Evolutionary conservation across 192 early-diverging fungal species (phyloP), one percentile per base, ranked within the genome.

Genomic region (Entrophospora sp.): DNA sequence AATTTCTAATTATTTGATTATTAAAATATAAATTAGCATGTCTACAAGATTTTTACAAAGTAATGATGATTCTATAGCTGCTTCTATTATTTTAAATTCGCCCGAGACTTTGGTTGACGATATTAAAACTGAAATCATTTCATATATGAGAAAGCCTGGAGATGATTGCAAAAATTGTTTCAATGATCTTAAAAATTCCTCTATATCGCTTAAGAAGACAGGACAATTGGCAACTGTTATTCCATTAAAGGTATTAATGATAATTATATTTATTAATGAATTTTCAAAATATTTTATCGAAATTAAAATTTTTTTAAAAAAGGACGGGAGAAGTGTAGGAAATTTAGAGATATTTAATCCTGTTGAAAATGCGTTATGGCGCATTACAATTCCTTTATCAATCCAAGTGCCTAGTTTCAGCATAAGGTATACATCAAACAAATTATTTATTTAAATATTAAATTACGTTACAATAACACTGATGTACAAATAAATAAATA

Each of bases 291-390:
- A 10, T n/a, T 37, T n/a, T 46, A 6, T 46, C 8, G 31, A 4
- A 6, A 13, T 28, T 18, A 24, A 32, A 30, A 44, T 27, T 9
- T n/a, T n/a, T n/a, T 32, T 49, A 18, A 32, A 20, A 40, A 70
- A 81, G 77, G 80, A 77, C 64, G 82, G 82, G 18, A 74, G 82
- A 65, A 73, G 72, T 30, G 78, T 81, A 61, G 83, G 78, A 31
- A 56, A 74, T 37, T 60, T 85, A 60, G 83, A 85, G 34, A 43
- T 85, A 22, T 69, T 81, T 31, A 81, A 81, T 46, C 74, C 78
- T 24, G 58, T 60, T 1, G 73, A 75, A 44, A 68, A 73, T 27
- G 75, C 73, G 18, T 70, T 81, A 32, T 83, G 83, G 78, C 71
- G 83, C 52, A 67, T 83, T 20, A 69, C 69, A 8, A 48, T 83